Evolutionary conservation across 1,139 yeast genomes (phyloP).

Genomic region (Zygosaccharomyces pseudobailii): DNA sequence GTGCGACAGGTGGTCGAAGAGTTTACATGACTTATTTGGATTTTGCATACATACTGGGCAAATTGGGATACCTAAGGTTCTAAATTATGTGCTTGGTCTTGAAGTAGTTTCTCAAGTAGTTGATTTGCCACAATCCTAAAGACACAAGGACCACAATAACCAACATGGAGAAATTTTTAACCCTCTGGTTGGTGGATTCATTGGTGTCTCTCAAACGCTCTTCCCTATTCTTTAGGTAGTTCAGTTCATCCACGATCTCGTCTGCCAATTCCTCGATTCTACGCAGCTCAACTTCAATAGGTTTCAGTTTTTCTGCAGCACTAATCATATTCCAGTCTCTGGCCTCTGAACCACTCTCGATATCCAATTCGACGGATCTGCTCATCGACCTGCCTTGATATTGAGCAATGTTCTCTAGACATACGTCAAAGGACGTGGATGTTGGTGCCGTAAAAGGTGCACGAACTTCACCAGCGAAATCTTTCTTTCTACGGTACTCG

Average conservation of each 20-base stretch:
- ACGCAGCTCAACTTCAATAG: constrained; percentile 83
- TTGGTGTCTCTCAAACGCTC: constrained; percentile 92
- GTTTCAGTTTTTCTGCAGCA: constrained; percentile 88
- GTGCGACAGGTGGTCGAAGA: constrained; percentile 38
- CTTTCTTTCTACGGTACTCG: constrained; percentile 62
- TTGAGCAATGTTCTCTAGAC: constrained; percentile 67
- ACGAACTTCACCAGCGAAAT: constrained; percentile 58
- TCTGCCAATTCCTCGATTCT: constrained; percentile 77
- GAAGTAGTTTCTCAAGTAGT: constrained; percentile 88
- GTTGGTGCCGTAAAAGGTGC: constrained; percentile 82
- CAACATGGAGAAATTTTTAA: constrained; percentile 73
- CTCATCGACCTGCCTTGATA: constrained; percentile 40
- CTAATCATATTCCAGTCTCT: constrained; percentile 97
- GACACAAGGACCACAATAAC: constrained; percentile 65
- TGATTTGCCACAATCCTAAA: constrained; percentile 88
- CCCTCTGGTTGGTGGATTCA: constrained; percentile 78
- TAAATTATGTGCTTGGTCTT: constrained; percentile 89
- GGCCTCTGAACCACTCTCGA: constrained; percentile 94
- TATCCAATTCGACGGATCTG: constrained; percentile 78
- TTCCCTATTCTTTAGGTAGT: constrained; percentile 81
- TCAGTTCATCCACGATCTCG: constrained; percentile 73
- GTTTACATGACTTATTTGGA: constrained; percentile 38
- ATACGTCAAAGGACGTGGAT: constrained; percentile 83
- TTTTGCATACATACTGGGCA: constrained; percentile 43
- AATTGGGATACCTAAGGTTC: constrained; percentile 36